Conservation (phyloP, 169 alveolate genomes). For the Perkinsus olseni region DNA sequence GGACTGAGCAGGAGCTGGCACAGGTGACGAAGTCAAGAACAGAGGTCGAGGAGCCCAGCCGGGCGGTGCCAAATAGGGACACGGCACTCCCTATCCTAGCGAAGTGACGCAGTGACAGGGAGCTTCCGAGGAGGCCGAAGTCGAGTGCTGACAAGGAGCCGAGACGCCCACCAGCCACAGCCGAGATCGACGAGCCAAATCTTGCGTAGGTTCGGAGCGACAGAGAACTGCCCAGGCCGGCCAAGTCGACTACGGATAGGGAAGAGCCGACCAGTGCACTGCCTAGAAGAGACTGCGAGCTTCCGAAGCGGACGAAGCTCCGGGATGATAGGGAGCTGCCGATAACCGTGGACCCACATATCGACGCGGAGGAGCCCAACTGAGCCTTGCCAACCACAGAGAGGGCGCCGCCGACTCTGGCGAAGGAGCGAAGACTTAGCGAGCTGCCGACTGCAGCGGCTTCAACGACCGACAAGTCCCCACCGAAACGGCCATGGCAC, state of each 20-base stretch:
- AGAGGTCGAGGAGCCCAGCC: not conserved
- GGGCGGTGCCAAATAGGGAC: conserved; percentile 7
- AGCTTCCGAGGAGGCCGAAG: not conserved
- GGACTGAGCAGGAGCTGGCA: not conserved
- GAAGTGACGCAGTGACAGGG: not conserved
- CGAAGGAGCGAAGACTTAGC: not conserved
- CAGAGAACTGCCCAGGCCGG: conserved; percentile 4
- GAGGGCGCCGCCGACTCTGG: not conserved
- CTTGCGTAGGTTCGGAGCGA: conserved; percentile 9
- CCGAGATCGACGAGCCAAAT: conserved; percentile 9
- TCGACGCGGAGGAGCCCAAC: not conserved
- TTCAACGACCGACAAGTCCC: not conserved
- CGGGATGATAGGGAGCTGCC: not conserved
- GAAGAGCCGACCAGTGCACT: not conserved
- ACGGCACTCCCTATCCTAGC: conserved; percentile 11
- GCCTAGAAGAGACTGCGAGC: not conserved
- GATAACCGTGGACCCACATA: not conserved
- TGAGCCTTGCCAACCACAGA: not conserved
- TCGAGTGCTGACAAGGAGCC: not conserved
- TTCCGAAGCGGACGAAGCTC: not conserved
- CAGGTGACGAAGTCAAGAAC: not conserved
- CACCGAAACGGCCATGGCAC: not conserved
- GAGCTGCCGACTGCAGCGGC: not conserved
- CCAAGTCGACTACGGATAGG: conserved; percentile 4
- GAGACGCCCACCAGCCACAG: conserved; percentile 10